A percentile compares a stretch with the other conserved stretches of the same genome.
Conservation (phyloP, 768 basidiomycete genomes). For the Pleurotus sapidus region DNA sequence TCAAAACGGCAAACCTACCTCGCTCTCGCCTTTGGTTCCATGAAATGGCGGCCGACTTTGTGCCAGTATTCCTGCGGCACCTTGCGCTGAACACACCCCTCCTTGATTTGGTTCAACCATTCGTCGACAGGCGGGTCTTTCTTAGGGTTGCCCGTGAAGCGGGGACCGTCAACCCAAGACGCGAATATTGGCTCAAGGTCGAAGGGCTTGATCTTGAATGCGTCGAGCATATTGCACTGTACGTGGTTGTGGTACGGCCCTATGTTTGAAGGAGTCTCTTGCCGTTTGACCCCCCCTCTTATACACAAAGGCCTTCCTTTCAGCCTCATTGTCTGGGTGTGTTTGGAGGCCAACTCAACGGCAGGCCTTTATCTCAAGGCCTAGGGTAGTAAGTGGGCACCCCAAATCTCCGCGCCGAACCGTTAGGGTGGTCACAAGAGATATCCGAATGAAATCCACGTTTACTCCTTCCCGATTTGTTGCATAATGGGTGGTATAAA, state of each 20-base stretch:
- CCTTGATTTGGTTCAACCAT: constrained; percentile 71
- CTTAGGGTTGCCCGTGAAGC: constrained; percentile 65
- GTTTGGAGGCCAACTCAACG: not conserved
- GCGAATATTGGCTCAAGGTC: constrained; percentile 68
- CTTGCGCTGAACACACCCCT: constrained; percentile 66
- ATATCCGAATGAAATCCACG: constrained; percentile 3
- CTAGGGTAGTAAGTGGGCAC: not conserved
- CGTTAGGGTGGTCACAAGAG: not conserved
- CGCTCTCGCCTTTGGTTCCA: constrained; percentile 66
- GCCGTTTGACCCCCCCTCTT: not conserved
- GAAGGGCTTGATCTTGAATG: constrained; percentile 78
- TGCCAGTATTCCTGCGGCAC: constrained; percentile 83
- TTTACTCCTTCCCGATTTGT: constrained; percentile 3
- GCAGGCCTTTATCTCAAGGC: constrained; percentile 7
- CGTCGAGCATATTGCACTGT: constrained; percentile 50
- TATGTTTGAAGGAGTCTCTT: not conserved
- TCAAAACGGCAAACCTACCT: constrained; percentile 29
- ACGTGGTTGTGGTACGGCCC: not conserved
- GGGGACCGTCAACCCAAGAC: constrained; percentile 64
- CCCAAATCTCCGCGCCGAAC: not conserved
- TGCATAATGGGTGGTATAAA: not conserved
- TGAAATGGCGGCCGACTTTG: constrained; percentile 74
- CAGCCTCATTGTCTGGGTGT: constrained; percentile 7
- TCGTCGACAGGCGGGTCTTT: constrained; percentile 68
- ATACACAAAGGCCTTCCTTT: constrained; percentile 1